phyloP scores from a whole-genome alignment of 208 protist genomes.

The Wallacemonas collosoma region DNA sequence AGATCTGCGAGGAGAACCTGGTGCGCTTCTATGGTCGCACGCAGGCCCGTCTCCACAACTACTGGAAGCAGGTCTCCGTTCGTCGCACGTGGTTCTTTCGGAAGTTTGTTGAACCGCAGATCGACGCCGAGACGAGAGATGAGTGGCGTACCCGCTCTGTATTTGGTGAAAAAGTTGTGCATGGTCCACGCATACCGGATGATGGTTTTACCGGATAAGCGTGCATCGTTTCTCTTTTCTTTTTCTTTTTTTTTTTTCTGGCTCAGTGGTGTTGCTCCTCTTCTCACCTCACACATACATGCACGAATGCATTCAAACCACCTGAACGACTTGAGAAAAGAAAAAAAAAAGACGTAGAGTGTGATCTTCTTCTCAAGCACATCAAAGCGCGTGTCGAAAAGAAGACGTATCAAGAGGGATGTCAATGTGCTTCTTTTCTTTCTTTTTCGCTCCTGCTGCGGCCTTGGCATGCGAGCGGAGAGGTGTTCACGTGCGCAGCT shows the following conservation, averaged over 20 bases:
- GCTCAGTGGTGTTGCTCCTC: too few relatives aligned
- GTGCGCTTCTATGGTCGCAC: conserved; percentile 69
- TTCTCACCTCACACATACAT: neutral
- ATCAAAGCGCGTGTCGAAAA: too few relatives aligned
- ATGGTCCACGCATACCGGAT: conserved; percentile 51
- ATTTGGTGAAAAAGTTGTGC: conserved; percentile 73
- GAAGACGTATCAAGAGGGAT: too few relatives aligned
- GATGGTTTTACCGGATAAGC: conserved; percentile 26
- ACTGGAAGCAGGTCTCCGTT: conserved; percentile 84
- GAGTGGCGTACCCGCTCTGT: conserved; percentile 66
- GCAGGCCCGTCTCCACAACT: conserved; percentile 84
- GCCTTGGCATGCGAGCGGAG: too few relatives aligned
- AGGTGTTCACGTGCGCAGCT: too few relatives aligned
- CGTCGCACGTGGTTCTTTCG: conserved; percentile 82
- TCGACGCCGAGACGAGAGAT: conserved; percentile 60
- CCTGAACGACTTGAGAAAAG: too few relatives aligned
- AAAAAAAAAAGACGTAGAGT: too few relatives aligned
- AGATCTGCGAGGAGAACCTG: conserved; percentile 78
- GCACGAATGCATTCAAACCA: neutral
- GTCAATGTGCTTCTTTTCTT: neutral
- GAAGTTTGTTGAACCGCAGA: conserved; percentile 76
- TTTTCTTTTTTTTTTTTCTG: conserved; percentile 1
- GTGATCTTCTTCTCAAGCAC: too few relatives aligned
- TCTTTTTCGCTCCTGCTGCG: neutral
- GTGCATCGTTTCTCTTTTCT: neutral